Evolutionary conservation across 2,329 filamentous ascomycete genomes (phyloP), one percentile per base, ranked within the genome.

Genomic region (Fusarium coicis): DNA sequence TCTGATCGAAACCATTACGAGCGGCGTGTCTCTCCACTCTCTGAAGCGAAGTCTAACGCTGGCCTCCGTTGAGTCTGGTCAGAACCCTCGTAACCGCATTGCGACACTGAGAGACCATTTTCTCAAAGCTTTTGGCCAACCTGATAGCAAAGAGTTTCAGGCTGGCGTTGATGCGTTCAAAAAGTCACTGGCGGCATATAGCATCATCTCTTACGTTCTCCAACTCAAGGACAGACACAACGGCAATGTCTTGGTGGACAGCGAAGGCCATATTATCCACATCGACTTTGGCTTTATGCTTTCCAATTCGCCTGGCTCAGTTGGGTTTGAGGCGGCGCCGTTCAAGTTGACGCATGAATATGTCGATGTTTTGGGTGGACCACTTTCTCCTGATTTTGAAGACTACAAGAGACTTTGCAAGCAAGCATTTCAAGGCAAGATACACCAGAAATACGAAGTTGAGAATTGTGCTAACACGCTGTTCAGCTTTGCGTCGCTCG

Each of bases 261-360:
- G 93, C 77, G 92, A 94, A 80, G 93, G 93, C 15, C 93, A 96
- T 79, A 95, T 96, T 63, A 91, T 96, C 68, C 93, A 96, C 79
- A 96, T 96, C 69, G 93, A 96, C 81, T 96, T 96, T 81, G 93
- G 93, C 62, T 96, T 96, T 80, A 96, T 96, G 93, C 86, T 96
- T 39, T 95, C 93, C 52, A 96, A 96, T 81, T 95, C 93, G 3
- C 93, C 93, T 0, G 93, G 93, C 1, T 93, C 91, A 14, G 93
- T 96, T 79, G 93, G 93, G 5, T 96, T 96, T 77, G 93, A 96
- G 83, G 93, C 93, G 19, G 93, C 93, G 9, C 93, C 93, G 2
- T 96, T 96, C 83, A 96, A 96, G 84, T 85, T 96, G 32, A 95
- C 93, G 4, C 90, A 95, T 73, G 93, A 96, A 79, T 96, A 96